Evolutionary conservation across 192 early-diverging fungal species (phyloP).

Genomic region (Backusella tarrabulga): DNA sequence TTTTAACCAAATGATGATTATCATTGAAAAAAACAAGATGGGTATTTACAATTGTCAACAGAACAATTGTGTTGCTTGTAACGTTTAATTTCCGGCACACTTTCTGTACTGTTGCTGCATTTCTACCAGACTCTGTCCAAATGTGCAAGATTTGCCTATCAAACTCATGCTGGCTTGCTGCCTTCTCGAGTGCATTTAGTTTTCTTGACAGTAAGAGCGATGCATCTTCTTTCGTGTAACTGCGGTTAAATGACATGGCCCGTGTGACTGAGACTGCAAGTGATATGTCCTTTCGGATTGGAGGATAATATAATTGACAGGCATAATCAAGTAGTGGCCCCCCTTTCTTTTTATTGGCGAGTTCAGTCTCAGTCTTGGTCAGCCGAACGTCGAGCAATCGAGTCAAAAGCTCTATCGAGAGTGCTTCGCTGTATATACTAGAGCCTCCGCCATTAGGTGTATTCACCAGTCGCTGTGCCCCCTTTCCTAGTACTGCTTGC

Average conservation of each 20-base stretch:
- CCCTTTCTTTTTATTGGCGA: constrained; percentile 37
- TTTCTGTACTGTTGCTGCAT: constrained; percentile 15
- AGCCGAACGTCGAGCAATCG: constrained; percentile 43
- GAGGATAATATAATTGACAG: constrained; percentile 11
- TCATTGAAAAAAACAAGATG: constrained; percentile 10
- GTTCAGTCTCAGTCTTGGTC: constrained; percentile 53
- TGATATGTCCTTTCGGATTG: constrained; percentile 19
- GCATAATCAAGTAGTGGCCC: constrained; percentile 53
- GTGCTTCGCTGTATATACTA: constrained; percentile 44
- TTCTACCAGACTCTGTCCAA: constrained; percentile 43
- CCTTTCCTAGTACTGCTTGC: neutral
- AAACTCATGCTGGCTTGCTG: constrained; percentile 38
- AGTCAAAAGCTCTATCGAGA: constrained; percentile 45
- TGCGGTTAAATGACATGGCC: constrained; percentile 41
- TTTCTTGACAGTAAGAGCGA: constrained; percentile 42
- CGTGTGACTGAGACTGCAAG: constrained; percentile 51
- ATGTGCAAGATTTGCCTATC: constrained; percentile 52
- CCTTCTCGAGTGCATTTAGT: constrained; percentile 36
- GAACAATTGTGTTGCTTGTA: constrained; percentile 8
- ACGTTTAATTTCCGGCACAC: neutral
- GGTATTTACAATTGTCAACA: constrained; percentile 19
- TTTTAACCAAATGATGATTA: neutral
- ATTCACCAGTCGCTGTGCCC: constrained; percentile 3
- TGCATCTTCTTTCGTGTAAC: constrained; percentile 38
- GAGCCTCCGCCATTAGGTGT: constrained; percentile 50